Evolutionary conservation across 1,284 basidiomycete genomes (phyloP).

Genomic region (Boletus smithii): DNA sequence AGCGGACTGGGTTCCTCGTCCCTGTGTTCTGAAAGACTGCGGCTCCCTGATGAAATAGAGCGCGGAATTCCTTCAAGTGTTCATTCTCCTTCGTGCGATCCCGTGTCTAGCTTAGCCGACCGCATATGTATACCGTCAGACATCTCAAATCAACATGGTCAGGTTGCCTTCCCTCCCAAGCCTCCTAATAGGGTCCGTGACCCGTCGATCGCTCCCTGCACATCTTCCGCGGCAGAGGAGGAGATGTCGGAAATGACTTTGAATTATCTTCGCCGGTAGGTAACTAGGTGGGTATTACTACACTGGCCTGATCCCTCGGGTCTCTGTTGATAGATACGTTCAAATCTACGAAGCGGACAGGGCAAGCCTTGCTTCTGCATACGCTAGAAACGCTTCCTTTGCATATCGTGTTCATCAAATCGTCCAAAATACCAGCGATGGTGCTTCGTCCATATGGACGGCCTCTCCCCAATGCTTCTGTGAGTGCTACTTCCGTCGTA

Average conservation of each 20-base stretch:
- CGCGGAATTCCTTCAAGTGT: neutral
- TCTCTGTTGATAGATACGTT: slow-evolving; percentile 22
- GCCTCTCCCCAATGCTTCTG: slow-evolving; percentile 11
- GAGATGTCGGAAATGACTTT: slow-evolving; percentile 32
- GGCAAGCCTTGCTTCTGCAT: slow-evolving; percentile 33
- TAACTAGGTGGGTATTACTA: neutral
- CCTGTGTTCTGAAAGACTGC: neutral
- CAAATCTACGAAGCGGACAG: slow-evolving; percentile 33
- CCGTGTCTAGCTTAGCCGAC: neutral
- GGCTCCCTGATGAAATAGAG: slow-evolving; percentile 1
- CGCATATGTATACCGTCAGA: neutral
- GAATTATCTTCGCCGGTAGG: slow-evolving; percentile 31
- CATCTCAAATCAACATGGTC: neutral
- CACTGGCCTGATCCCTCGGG: slow-evolving; percentile 7
- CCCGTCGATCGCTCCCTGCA: neutral
- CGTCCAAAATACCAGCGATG: neutral
- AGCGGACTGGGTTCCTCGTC: neutral
- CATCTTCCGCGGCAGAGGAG: slow-evolving; percentile 18
- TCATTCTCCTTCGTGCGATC: neutral
- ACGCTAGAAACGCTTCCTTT: slow-evolving; percentile 29
- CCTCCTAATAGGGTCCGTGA: neutral
- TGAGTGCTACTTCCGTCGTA: slow-evolving; percentile 8
- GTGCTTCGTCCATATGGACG: neutral
- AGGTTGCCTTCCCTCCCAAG: neutral
- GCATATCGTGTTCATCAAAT: slow-evolving; percentile 27